phyloP scores from a whole-genome alignment of 306 rosid species.

The Urtica urens region DNA sequence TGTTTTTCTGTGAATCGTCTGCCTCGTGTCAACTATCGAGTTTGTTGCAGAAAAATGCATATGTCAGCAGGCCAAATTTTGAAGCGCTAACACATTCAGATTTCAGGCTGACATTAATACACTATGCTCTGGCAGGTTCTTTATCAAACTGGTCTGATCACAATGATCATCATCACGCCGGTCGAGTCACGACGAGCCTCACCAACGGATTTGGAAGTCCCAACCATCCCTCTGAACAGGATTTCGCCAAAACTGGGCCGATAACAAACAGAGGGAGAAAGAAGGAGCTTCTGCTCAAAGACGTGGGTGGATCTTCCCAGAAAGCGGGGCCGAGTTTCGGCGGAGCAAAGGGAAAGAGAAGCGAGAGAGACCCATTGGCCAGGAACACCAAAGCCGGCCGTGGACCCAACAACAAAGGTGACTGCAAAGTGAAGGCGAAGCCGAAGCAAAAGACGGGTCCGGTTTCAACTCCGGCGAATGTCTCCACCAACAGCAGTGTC shows the following conservation, averaged over 20 bases:
- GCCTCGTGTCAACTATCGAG: too few species aligned
- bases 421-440: slow-evolving; percentile 58
- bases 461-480: slow-evolving; percentile 49
- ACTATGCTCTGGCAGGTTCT: slow-evolving; percentile 45
- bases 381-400: slow-evolving; percentile 44
- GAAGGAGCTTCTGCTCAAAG: slow-evolving; percentile 69
- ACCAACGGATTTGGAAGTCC: slow-evolving; percentile 27
- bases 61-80: too few species aligned
- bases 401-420: slow-evolving; percentile 42
- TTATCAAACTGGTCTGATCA: slow-evolving; percentile 28
- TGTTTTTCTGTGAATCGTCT: too few species aligned
- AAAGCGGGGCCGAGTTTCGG: slow-evolving; percentile 39
- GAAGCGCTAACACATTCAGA: too few species aligned
- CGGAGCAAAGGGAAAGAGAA: slow-evolving; percentile 65
- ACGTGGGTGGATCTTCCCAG: slow-evolving; percentile 49
- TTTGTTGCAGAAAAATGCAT: too few species aligned
- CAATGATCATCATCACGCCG: slow-evolving; percentile 17
- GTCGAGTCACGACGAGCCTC: slow-evolving; percentile 20
- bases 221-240: slow-evolving; percentile 33
- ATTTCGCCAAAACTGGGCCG: slow-evolving; percentile 49
- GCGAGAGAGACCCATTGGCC: slow-evolving; percentile 47
- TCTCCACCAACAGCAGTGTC: slow-evolving; percentile 27
- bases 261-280: slow-evolving; percentile 49
- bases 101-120: not conserved
- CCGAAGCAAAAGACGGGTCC: slow-evolving; percentile 60